Base-by-base conservation (phyloP, 2,329 filamentous ascomycete genomes). In the Aspergillus neoniger region DNA sequence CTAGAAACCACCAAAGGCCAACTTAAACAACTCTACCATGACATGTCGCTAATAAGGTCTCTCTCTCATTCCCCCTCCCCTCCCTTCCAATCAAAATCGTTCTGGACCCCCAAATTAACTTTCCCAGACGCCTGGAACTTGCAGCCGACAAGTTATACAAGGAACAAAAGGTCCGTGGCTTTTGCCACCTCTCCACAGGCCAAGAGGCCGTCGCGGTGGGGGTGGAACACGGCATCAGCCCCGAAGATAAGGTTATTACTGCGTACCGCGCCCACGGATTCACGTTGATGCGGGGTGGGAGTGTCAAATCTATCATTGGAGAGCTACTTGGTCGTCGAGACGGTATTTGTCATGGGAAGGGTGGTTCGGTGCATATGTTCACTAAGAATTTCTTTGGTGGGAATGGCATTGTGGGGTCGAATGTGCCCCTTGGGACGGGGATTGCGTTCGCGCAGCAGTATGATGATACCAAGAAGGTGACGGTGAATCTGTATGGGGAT, bases 301-400 rank as follows among this genome's bases (percentile, higher is more conserved):
- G 87, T 63, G 88, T 96, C 70, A 89, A 91, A 74, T 91, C 90
- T 70, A 95, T 97, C 79, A 93, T 97, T 69, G 94, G 92, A 69
- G 94, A 97, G 82, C 86, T 97, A 66, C 86, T 98, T 58, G 94
- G 94, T 72, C 90, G 93, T 72, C 88, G 92, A 77, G 91, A 94
- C 78, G 94, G 94, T 80, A 96, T 98, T 73, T 90, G 94, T 60
- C 96, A 95, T 82, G 94, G 94, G 78, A 97, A 97, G 86, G 94
- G 94, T 77, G 94, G 94, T 64, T 96, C 92, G 63, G 98, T 98
- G 94, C 94, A 98, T 84, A 98, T 98, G 94, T 98, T 97, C 82
- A 82, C 91, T 70, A 92, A 92, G 79, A 90, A 90, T 65, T 98
- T 98, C 85, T 98, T 94, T 78, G 94, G 94, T 70, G 94, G 94